These are phyloP conservation scores for Colletotrichum gigasporum DNA, from an alignment of 2,329 filamentous ascomycete genomes.

Conservation along the genomic window DNA sequence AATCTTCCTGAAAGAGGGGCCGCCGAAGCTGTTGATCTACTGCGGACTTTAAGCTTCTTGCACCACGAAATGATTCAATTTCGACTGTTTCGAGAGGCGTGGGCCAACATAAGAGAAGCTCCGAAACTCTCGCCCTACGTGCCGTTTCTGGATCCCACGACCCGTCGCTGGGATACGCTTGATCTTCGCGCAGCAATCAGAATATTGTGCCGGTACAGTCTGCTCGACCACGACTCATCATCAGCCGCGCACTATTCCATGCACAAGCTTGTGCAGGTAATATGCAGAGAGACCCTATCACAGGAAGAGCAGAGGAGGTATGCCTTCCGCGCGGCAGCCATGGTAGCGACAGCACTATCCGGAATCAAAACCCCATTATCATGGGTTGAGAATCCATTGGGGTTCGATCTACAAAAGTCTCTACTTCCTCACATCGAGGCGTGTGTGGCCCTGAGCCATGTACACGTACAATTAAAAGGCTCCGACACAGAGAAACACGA, in stretches of 20 bases:
- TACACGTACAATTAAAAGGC: neutral
- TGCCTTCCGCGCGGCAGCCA: neutral
- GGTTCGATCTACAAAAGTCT: neutral
- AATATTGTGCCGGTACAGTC: neutral
- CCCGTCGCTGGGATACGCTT: neutral
- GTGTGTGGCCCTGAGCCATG: neutral
- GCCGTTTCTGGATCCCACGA: neutral
- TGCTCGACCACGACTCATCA: neutral
- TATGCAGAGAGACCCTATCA: conserved; percentile 1
- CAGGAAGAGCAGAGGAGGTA: neutral
- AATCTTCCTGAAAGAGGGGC: neutral
- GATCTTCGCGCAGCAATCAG: neutral
- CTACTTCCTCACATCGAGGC: neutral
- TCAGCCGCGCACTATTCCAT: neutral
- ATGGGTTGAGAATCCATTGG: neutral
- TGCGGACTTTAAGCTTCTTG: neutral
- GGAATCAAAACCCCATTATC: neutral
- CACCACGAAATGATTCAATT: neutral
- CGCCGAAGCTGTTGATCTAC: neutral
- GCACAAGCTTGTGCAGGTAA: neutral
- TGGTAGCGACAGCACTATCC: neutral
- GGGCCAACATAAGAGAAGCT: neutral
- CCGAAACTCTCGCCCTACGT: neutral
- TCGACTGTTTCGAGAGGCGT: neutral
- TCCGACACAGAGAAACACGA: too few relatives aligned